Base-by-base conservation (phyloP, 768 basidiomycete genomes). In the Guyanaporus albipodus region DNA sequence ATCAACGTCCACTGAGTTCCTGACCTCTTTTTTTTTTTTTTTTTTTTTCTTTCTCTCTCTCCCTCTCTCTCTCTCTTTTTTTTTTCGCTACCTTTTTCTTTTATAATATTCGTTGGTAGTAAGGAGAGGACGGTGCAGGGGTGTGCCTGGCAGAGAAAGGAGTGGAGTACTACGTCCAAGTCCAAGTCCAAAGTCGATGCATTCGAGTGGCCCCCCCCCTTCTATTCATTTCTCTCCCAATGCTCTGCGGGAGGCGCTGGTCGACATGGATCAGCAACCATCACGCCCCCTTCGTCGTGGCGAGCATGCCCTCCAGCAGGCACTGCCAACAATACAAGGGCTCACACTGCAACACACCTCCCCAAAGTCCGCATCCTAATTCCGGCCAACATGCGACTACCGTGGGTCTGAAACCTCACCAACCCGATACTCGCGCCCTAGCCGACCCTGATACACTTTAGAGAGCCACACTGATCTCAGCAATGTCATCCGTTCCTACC, bases 1-100 rank as follows among this genome's bases (percentile, higher is more conserved):
- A 68, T 68, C 66, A 66, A n/a, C n/a, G n/a, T n/a, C n/a, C 37
- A 42, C 17, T 21, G 26, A 50, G 66, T 67, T 50, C 66, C 66
- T 66, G 63, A 28, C 23, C 32, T 34, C 53, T 50, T 58, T 66
- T 62, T 58, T 26, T 28, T 42, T 35, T 19, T 11, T 1, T 15
- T 41, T 52, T 54, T 17, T 44, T 53, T 11, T n/a, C n/a, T n/a
- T n/a, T n/a, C n/a, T n/a, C n/a, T n/a, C n/a, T n/a, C n/a, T n/a
- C n/a, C n/a, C n/a, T n/a, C n/a, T n/a, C n/a, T n/a, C n/a, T n/a
- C n/a, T n/a, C n/a, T n/a, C n/a, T n/a, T n/a, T n/a, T n/a, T n/a
- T n/a, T n/a, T n/a, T n/a, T n/a, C n/a, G n/a, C n/a, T n/a, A n/a
- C n/a, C n/a, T n/a, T n/a, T n/a, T n/a, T n/a, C n/a, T n/a, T n/a